Conservation (phyloP, 164 flowering plant species). For the Nymphaea colorata region DNA sequence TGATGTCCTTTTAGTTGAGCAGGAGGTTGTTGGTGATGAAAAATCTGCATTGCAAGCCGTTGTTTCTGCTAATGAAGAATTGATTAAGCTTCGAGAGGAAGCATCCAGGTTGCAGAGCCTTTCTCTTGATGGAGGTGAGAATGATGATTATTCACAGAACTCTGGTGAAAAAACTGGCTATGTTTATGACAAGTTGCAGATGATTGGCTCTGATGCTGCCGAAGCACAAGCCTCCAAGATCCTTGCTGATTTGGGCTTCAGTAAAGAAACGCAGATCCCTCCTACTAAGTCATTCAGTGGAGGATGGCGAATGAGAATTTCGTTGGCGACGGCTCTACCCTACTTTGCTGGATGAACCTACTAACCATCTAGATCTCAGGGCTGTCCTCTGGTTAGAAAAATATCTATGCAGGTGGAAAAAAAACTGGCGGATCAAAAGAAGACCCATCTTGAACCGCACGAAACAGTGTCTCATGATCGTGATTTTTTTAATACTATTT, state of each 20-base stretch:
- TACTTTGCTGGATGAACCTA: constrained; percentile 71
- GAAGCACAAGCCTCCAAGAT: constrained; percentile 76
- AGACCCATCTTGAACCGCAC: no score
- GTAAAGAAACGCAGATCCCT: constrained; percentile 60
- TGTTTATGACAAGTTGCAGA: constrained; percentile 48
- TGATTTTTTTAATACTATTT: constrained; percentile 66
- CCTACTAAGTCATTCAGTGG: constrained; percentile 63
- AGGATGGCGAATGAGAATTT: constrained; percentile 89
- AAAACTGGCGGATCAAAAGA: constrained; percentile 55
- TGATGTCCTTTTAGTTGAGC: constrained; percentile 72
- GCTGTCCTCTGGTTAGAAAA: constrained; percentile 82
- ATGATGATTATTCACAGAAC: constrained; percentile 18
- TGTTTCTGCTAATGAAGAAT: constrained; percentile 75
- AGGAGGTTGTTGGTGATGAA: constrained; percentile 73
- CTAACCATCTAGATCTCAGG: constrained; percentile 63
- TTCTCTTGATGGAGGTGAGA: background rate
- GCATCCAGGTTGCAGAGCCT: constrained; percentile 9
- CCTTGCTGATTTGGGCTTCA: constrained; percentile 73
- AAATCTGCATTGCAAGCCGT: constrained; percentile 63
- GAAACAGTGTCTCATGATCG: constrained; percentile 77
- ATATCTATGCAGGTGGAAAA: constrained; percentile 64
- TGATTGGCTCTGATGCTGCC: constrained; percentile 65
- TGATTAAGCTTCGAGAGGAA: constrained; percentile 50
- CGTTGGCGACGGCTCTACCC: constrained; percentile 77
- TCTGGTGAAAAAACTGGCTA: constrained; percentile 52